These are phyloP conservation scores for Hanseniaspora sp. DNA, from an alignment of 1,139 yeast species.

Conservation along the genomic window DNA sequence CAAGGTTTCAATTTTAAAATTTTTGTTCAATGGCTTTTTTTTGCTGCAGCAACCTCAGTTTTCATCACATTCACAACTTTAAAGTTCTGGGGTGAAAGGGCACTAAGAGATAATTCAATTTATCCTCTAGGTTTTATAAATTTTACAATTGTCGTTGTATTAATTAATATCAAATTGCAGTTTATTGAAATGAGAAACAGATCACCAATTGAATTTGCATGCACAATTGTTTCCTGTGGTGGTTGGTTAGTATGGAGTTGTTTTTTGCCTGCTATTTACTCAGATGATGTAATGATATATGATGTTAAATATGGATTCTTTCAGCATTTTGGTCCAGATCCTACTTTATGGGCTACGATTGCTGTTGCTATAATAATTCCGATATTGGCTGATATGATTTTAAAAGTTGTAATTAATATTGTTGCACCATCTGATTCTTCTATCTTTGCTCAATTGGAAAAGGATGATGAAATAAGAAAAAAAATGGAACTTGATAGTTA, in stretches of 20 bases:
- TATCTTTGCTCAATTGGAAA: constrained; percentile 64
- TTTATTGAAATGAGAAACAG: constrained; percentile 76
- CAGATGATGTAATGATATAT: constrained; percentile 47
- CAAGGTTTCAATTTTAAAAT: constrained; percentile 61
- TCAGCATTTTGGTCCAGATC: constrained; percentile 63
- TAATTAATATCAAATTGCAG: constrained; percentile 70
- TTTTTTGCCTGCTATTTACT: constrained; percentile 58
- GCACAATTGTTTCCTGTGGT: constrained; percentile 61
- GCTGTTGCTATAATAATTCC: constrained; percentile 48
- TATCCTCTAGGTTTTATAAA: constrained; percentile 72
- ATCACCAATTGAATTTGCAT: constrained; percentile 59
- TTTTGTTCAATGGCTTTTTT: constrained; percentile 66
- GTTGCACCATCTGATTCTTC: constrained; percentile 67
- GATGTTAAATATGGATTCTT: constrained; percentile 61
- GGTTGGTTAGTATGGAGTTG: constrained; percentile 89
- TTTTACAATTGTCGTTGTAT: constrained; percentile 57
- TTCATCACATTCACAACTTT: constrained; percentile 58
- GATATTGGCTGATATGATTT: constrained; percentile 51
- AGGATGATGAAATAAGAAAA: constrained; percentile 53
- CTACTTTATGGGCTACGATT: constrained; percentile 76
- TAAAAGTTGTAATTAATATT: constrained; percentile 47
- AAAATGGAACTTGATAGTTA: constrained; percentile 64
- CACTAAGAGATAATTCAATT: constrained; percentile 59
- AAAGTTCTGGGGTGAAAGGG: constrained; percentile 56
- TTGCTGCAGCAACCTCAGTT: constrained; percentile 66